Base-by-base conservation (phyloP, 164 flowering plant genomes). In the Chimonanthus salicifolius region DNA sequence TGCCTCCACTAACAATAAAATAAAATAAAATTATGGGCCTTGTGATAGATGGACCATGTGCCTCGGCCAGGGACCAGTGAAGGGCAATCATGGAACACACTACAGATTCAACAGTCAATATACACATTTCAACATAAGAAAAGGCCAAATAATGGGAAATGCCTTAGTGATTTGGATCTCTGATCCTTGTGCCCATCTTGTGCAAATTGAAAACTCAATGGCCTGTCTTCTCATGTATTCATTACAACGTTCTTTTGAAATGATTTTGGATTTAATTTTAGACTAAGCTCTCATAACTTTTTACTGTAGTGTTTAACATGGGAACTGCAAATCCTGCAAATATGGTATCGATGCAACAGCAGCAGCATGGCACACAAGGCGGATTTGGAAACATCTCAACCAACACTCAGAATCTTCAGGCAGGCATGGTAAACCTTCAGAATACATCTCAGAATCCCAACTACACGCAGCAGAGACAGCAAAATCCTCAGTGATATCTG, bases 271-370 rank as follows among this genome's bases (percentile, higher is more conserved):
- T 54, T n/a, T 11, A 54, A 54, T 54, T n/a, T 54, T 54, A 54
- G 60, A 54, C 60, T 4, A 54, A 54, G 60, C 5, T 13, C 7
- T 66, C 7, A 18, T 68, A n/a, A 68, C 10, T 72, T 70, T 74
- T 78, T 5, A 4, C 69, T 75, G 68, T 89, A 94, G 99, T 91
- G 89, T 94, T 85, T 69, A 91, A 86, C 82, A 87, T 94, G 89
- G 98, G 92, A 76, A 83, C 83, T 16, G 71, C 83, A 47, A 92
- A 88, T 81, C 73, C 87, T 21, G 76, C 84, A 58, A 75, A 80
- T 48, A 88, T 92, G 94, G 87, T 88, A 89, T 84, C 83, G 2
- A 79, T 85, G 74, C 93, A 85, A 70, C 89, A 85, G 72, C 91
- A 83, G 62, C 85, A 83, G 68, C 89, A 75, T 64, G 81, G 83